Evolutionary conservation across 1,284 basidiomycete species (phyloP).

Genomic region (Violaceomyces palustris): DNA sequence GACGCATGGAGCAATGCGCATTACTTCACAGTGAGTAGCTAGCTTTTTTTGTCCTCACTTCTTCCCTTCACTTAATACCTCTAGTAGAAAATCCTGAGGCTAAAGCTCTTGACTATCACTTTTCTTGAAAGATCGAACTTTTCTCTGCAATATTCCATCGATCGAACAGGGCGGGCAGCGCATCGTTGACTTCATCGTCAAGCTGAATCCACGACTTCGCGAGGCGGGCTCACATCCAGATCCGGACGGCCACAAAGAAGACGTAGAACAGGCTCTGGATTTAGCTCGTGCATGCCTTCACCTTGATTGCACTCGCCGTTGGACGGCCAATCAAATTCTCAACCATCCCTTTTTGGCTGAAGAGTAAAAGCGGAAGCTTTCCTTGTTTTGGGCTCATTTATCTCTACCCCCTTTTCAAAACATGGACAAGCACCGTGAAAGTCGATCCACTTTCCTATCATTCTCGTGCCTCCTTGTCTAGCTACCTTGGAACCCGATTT

Average conservation of each 20-base stretch:
- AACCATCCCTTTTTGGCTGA: conserved; percentile 45
- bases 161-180: conserved; percentile 19
- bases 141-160: conserved; percentile 41
- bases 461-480: no score
- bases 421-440: no score
- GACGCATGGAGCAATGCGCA: conserved; percentile 78
- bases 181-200: conserved; percentile 40
- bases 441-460: no score
- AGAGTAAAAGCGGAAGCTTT: no score
- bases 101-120: not conserved
- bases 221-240: conserved; percentile 36
- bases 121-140: conserved; percentile 27
- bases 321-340: conserved; percentile 38
- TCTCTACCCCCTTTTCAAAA: no score
- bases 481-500: no score
- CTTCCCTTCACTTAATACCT: no score
- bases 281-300: conserved; percentile 42
- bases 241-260: conserved; percentile 26
- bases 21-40: conserved; percentile 73
- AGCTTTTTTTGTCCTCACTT: not conserved
- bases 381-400: no score
- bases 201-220: conserved; percentile 39
- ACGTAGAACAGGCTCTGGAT: conserved; percentile 43
- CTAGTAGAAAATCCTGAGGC: not conserved
- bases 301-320: conserved; percentile 44